Base-by-base conservation (phyloP, 192 early-diverging fungal genomes). In the Gigaspora rosea region DNA sequence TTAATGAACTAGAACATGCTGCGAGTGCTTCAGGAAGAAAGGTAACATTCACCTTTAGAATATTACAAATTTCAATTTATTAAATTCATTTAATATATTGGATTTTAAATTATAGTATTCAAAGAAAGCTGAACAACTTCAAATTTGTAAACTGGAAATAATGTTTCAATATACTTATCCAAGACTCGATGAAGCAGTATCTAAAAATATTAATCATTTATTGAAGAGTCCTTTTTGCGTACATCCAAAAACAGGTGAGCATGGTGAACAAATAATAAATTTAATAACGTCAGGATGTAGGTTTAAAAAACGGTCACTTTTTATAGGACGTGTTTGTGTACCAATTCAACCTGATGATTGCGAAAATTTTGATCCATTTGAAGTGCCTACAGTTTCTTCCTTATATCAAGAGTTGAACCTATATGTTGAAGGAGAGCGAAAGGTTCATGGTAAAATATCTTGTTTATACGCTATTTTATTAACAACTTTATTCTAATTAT, bases 171-270 rank as follows among this genome's bases (percentile, higher is more conserved):
- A 93, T 75, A 88, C 88, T 3, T 99, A 99, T 66, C 97, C 97
- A 27, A 90, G 97, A 41, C 87, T 99, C 50, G 96, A 99, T 82
- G 90, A 92, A 41, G 95, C 97, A 67, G 97, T 99, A 32, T 91
- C 94, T 2, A 93, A 90, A 16, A 90, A 93, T 48, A 88, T 97
- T 10, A 94, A 92, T 81, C 97, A 99, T 86, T 94, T 99, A 87
- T 88, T 99, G 35, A 99, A 99, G 81, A 91, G 91, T 78, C 97
- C 97, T 8, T 98, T 99, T 81, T 99, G 96, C 84, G 92, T 97
- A 27, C 97, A 99, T 78, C 97, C 97, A 22, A 95, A 93, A 80
- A 97, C 96, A 11, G 93, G 96, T 90, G 86, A 78, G 77, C 59
- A 12, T n/a, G n/a, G 8, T 46, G 49, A 62, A 7, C 41, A 49